These are phyloP conservation scores for Metschnikowia noctiluminum DNA, from an alignment of 805 yeast species.

Conservation along the genomic window DNA sequence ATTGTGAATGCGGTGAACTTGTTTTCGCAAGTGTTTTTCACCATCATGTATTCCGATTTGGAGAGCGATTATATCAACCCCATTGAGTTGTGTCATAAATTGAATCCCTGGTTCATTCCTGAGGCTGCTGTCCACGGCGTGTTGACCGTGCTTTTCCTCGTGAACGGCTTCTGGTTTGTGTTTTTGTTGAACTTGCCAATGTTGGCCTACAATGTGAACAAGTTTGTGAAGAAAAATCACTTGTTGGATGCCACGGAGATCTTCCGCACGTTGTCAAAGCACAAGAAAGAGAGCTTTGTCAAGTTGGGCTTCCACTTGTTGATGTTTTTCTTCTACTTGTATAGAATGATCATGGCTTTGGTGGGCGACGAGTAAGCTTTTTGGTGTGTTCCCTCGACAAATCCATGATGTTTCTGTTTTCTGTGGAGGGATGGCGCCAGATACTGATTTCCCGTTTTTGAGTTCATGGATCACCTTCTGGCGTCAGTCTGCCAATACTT, in stretches of 20 bases:
- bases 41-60: constrained; percentile 91
- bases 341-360: constrained; percentile 92
- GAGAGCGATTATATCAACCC: constrained; percentile 97
- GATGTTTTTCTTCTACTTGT: constrained; percentile 92
- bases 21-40: constrained; percentile 90
- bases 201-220: constrained; percentile 77
- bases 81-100: constrained; percentile 88
- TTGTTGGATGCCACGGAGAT: constrained; percentile 95
- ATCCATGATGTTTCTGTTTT: no score
- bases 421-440: background rate
- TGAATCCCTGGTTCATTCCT: constrained; percentile 85
- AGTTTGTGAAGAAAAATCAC: constrained; percentile 75
- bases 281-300: constrained; percentile 87
- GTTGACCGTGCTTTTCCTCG: constrained; percentile 63
- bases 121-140: constrained; percentile 83
- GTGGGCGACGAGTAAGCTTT: constrained; percentile 54
- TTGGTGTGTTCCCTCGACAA: no score
- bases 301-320: constrained; percentile 88
- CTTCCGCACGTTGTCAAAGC: constrained; percentile 87
- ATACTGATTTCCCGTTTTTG: no score
- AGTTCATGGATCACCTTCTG: no score
- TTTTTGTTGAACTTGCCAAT: constrained; percentile 81
- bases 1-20: constrained; percentile 81
- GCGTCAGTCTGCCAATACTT: no score
- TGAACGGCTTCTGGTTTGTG: constrained; percentile 91